Conservation (phyloP, 306 rosid species). For the Cotoneaster glaucophyllus region DNA sequence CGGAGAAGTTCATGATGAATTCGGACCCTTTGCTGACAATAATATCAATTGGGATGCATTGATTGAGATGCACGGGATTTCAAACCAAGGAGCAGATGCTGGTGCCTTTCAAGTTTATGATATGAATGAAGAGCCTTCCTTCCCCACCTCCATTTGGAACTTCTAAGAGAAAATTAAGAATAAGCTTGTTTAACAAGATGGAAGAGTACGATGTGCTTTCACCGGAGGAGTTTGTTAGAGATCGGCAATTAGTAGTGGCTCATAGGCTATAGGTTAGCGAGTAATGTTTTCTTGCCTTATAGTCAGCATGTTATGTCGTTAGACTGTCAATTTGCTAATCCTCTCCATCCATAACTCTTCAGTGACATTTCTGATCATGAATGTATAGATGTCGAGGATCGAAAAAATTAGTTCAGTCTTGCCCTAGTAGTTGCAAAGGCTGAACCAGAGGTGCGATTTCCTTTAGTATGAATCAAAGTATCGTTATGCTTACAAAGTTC, state of each 20-base stretch:
- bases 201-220: constrained; percentile 1
- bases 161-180: constrained; percentile 33
- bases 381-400: constrained; percentile 9
- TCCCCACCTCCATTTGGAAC: constrained; percentile 72
- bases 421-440: not conserved
- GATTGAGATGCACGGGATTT: constrained; percentile 58
- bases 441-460: not conserved
- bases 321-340: not conserved
- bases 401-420: constrained; percentile 3
- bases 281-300: not conserved
- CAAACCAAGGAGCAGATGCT: constrained; percentile 45
- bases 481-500: not conserved
- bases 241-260: not conserved
- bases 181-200: not conserved
- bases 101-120: constrained; percentile 44
- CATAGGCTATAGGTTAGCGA: not conserved
- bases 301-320: not conserved
- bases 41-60: constrained; percentile 72
- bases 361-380: constrained; percentile 9
- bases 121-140: constrained; percentile 44
- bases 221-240: constrained; percentile 9
- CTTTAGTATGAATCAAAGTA: not conserved
- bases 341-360: not conserved
- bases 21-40: constrained; percentile 47
- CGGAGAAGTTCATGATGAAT: constrained; percentile 29